Evolutionary conservation across 2,329 filamentous ascomycete genomes (phyloP).

Genomic region (Mycocentrospora acerina): DNA sequence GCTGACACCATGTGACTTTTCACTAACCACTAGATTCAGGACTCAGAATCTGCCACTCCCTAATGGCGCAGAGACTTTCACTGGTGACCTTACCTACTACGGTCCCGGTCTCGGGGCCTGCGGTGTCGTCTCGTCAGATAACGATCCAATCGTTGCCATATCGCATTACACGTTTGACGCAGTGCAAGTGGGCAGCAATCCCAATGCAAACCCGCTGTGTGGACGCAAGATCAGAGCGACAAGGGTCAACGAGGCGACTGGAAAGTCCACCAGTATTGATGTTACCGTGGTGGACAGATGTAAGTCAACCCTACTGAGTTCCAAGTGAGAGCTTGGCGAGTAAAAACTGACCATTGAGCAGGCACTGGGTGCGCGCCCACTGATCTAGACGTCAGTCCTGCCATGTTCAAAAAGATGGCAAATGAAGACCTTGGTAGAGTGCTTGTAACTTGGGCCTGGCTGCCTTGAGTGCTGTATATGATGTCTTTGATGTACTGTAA

Average conservation of each 20-base stretch:
- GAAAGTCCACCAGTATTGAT: slow-evolving; percentile 54
- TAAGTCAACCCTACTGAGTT: slow-evolving; percentile 17
- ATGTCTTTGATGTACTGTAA: no score
- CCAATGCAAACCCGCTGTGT: slow-evolving; percentile 68
- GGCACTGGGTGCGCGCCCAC: slow-evolving; percentile 50
- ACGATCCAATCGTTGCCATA: slow-evolving; percentile 66
- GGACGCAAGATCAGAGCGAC: slow-evolving; percentile 65
- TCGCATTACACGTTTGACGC: slow-evolving; percentile 69
- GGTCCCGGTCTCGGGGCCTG: slow-evolving; percentile 68
- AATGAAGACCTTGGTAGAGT: slow-evolving; percentile 51
- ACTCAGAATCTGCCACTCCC: slow-evolving; percentile 54
- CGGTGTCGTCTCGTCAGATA: slow-evolving; percentile 56
- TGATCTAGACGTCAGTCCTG: slow-evolving; percentile 54
- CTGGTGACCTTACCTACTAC: slow-evolving; percentile 71
- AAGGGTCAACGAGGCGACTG: slow-evolving; percentile 48
- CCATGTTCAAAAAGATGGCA: slow-evolving; percentile 52
- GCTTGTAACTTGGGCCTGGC: slow-evolving; percentile 54
- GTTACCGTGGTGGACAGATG: slow-evolving; percentile 71
- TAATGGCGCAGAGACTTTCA: slow-evolving; percentile 54
- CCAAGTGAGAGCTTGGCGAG: background rate
- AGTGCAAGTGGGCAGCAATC: slow-evolving; percentile 49
- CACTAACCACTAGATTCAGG: slow-evolving; percentile 18
- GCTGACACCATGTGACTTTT: background rate
- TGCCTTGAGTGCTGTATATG: slow-evolving; percentile 17
- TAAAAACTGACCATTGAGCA: slow-evolving; percentile 22